Evolutionary conservation across 345 rosid genomes (phyloP).

Genomic region (Durio zibethinus): DNA sequence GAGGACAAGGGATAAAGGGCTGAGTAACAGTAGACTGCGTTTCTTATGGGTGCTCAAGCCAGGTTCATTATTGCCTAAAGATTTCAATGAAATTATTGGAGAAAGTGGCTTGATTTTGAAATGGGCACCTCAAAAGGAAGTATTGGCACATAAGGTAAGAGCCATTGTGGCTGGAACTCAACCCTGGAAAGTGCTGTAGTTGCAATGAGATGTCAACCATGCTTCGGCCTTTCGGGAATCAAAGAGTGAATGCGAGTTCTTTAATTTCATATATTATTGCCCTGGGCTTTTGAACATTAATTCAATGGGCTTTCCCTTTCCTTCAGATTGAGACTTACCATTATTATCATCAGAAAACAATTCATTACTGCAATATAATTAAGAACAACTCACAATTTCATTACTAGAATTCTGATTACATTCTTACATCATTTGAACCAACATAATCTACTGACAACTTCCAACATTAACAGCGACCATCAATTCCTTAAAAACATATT

Average conservation of each 20-base stretch:
- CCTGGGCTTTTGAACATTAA: too few relatives aligned
- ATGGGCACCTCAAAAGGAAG: constrained; percentile 41
- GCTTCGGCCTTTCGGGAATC: background rate
- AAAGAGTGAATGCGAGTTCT: background rate
- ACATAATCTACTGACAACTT: background rate
- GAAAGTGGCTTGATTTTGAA: constrained; percentile 19
- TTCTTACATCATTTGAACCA: background rate
- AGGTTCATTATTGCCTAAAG: background rate
- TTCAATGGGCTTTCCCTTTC: too few relatives aligned
- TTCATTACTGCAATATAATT: too few relatives aligned
- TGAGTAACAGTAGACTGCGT: constrained; percentile 21
- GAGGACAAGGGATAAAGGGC: constrained; percentile 20
- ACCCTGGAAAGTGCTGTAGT: constrained; percentile 34
- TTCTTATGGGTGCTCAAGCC: constrained; percentile 35
- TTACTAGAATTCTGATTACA: background rate
- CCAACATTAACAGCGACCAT: background rate
- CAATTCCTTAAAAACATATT: background rate
- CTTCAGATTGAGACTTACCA: background rate
- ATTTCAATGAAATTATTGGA: background rate
- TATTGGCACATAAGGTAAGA: constrained; percentile 27
- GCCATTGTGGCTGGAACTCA: background rate
- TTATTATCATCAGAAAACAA: too few relatives aligned
- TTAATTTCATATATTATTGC: too few relatives aligned
- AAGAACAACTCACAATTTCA: background rate
- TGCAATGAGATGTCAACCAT: constrained; percentile 33